A percentile compares a stretch with the other conserved stretches of the same genome.
phyloP scores from a whole-genome alignment of 495 filamentous ascomycete species.

The Lepraria neglecta region DNA sequence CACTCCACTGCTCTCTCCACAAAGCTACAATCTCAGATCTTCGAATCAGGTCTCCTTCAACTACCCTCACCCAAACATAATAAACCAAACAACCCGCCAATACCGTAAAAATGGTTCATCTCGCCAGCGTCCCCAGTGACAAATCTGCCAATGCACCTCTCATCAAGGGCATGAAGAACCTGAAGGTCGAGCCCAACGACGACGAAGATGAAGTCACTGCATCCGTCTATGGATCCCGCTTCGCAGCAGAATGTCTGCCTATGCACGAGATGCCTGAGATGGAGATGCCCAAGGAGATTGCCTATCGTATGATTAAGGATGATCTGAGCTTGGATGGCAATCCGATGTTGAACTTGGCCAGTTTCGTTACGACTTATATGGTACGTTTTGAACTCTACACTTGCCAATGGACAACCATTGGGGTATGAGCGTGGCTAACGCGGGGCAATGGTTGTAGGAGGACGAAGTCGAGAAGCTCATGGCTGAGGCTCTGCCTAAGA shows the following conservation, averaged over 20 bases:
- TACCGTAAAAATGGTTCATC: constrained; percentile 59
- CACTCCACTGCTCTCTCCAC: background rate
- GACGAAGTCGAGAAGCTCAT: constrained; percentile 88
- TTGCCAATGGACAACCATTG: no score
- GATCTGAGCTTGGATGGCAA: constrained; percentile 87
- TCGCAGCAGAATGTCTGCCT: constrained; percentile 70
- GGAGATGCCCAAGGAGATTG: constrained; percentile 85
- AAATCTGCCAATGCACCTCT: constrained; percentile 36
- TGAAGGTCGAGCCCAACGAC: constrained; percentile 40
- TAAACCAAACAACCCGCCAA: background rate
- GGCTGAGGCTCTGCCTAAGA: constrained; percentile 80
- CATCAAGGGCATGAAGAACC: constrained; percentile 42
- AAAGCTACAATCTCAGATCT: background rate
- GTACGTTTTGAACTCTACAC: constrained; percentile 33
- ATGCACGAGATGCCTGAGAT: constrained; percentile 80
- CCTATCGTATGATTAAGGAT: constrained; percentile 92
- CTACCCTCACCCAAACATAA: background rate
- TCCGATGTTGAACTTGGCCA: constrained; percentile 70
- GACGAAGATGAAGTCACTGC: constrained; percentile 59
- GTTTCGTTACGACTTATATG: constrained; percentile 84
- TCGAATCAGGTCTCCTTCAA: background rate
- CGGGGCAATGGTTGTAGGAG: constrained; percentile 45
- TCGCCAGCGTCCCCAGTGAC: constrained; percentile 50
- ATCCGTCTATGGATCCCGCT: constrained; percentile 79
- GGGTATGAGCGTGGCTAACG: background rate